Evolutionary conservation across 176 grass and related monocot species (phyloP).

Genomic region (Miscanthus lutarioriparius): DNA sequence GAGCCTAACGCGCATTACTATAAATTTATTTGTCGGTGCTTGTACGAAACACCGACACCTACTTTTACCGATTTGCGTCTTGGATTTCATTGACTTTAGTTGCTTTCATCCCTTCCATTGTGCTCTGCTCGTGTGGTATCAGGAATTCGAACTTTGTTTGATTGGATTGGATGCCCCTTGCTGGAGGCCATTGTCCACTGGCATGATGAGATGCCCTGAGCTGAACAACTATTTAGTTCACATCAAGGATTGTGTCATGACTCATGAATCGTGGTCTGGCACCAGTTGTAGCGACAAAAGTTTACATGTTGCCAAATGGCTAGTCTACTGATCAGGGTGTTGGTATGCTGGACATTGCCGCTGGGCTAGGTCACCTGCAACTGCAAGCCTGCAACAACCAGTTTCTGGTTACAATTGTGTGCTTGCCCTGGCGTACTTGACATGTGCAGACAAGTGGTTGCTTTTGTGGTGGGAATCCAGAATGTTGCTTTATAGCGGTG

Average conservation of each 20-base stretch:
- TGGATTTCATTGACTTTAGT: slow-evolving; percentile 11
- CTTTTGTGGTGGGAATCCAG: neutral
- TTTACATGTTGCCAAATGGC: neutral
- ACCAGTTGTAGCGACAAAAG: neutral
- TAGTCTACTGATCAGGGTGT: neutral
- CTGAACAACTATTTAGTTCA: too few relatives aligned
- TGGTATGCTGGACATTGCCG: neutral
- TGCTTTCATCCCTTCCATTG: slow-evolving; percentile 17
- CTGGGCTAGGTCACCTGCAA: slow-evolving; percentile 19
- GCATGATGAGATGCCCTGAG: slow-evolving; percentile 6
- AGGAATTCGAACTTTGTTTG: neutral
- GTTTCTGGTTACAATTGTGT: neutral
- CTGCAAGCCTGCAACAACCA: neutral
- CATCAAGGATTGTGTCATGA: too few relatives aligned
- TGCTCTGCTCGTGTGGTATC: neutral
- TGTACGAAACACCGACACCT: too few relatives aligned
- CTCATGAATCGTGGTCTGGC: neutral
- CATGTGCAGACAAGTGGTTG: neutral
- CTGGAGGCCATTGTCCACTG: neutral
- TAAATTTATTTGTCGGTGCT: too few relatives aligned
- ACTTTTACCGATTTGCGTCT: slow-evolving; percentile 11
- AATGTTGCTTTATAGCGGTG: too few relatives aligned
- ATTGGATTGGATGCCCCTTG: slow-evolving; percentile 7
- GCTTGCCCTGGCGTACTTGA: slow-evolving; percentile 18
- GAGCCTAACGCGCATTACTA: too few relatives aligned